Percentiles rank a stretch among this genome's conserved stretches.
These are phyloP conservation scores for Quercus ilex DNA, from an alignment of 306 rosid species.

Conservation along the genomic window DNA sequence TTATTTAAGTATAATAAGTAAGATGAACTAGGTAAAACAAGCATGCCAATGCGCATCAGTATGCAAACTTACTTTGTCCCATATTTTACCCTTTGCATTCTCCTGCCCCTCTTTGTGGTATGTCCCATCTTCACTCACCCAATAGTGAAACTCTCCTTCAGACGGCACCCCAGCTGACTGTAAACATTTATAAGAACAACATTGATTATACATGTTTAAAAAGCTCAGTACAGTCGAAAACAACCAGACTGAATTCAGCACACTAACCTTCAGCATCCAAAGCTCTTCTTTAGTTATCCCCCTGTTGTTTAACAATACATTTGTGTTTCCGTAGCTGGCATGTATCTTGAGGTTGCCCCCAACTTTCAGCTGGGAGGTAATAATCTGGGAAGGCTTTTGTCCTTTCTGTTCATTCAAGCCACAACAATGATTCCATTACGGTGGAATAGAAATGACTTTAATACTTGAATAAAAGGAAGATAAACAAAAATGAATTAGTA, in stretches of 20 bases:
- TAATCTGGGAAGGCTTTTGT: constrained; percentile 53
- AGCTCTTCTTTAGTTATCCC: constrained; percentile 59
- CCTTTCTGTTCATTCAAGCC: constrained; percentile 53
- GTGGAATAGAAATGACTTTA: constrained; percentile 12
- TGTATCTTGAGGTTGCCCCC: constrained; percentile 38
- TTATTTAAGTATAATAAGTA: background rate
- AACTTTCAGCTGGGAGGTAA: constrained; percentile 45
- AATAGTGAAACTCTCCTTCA: constrained; percentile 56
- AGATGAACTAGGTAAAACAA: constrained; percentile 6
- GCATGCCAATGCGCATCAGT: background rate
- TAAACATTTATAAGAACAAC: constrained; percentile 19
- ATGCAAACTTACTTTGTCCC: constrained; percentile 57
- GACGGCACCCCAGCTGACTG: constrained; percentile 70
- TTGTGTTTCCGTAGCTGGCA: constrained; percentile 71
- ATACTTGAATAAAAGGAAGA: no score
- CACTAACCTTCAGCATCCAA: constrained; percentile 50
- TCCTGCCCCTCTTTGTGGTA: constrained; percentile 73
- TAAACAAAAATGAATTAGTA: background rate
- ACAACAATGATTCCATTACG: constrained; percentile 1
- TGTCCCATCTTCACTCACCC: constrained; percentile 66
- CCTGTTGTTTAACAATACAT: constrained; percentile 50
- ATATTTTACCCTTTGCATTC: constrained; percentile 40
- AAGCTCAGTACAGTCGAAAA: background rate
- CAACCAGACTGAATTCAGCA: background rate
- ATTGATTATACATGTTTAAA: background rate